phyloP scores from a whole-genome alignment of 352 stramenopile species.

The Globisporangium rhizosaccharum region DNA sequence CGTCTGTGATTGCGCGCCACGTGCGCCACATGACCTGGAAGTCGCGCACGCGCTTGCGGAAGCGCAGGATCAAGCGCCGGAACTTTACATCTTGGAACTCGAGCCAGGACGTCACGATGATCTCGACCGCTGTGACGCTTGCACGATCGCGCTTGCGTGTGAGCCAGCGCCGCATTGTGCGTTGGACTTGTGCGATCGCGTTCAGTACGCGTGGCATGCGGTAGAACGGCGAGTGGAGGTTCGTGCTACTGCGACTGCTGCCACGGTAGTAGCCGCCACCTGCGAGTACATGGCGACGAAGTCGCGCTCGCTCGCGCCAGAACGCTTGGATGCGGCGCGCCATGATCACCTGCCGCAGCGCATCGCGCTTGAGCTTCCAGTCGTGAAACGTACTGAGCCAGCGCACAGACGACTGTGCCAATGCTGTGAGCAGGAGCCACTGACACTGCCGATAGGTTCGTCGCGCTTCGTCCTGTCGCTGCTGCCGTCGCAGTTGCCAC shows the following conservation, averaged over 20 bases:
- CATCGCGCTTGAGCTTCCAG: slow-evolving; percentile 32
- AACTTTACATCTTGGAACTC: slow-evolving; percentile 85
- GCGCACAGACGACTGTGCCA: slow-evolving; percentile 26
- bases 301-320: slow-evolving; percentile 34
- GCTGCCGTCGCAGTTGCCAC: slow-evolving; percentile 42
- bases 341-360: slow-evolving; percentile 38
- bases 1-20: slow-evolving; percentile 68
- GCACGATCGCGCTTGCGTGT: slow-evolving; percentile 17
- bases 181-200: slow-evolving; percentile 36
- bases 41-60: slow-evolving; percentile 63
- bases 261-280: slow-evolving; percentile 10
- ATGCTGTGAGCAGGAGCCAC: slow-evolving; percentile 44
- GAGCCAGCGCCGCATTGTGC: slow-evolving; percentile 37
- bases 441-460: slow-evolving; percentile 42
- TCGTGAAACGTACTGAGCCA: slow-evolving; percentile 42
- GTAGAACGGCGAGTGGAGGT: slow-evolving; percentile 36
- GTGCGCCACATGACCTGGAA: slow-evolving; percentile 73
- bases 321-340: slow-evolving; percentile 45
- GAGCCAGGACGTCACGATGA: slow-evolving; percentile 72
- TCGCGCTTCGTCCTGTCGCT: slow-evolving; percentile 26
- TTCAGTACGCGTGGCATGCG: slow-evolving; percentile 45
- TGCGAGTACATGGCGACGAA: slow-evolving; percentile 19
- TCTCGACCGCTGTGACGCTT: slow-evolving; percentile 20
- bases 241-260: slow-evolving; percentile 8
- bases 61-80: slow-evolving; percentile 67